Evolutionary conservation across 305 asterid species (phyloP), one percentile per base, ranked within the genome.

Genomic region (Fraxinus baroniana): DNA sequence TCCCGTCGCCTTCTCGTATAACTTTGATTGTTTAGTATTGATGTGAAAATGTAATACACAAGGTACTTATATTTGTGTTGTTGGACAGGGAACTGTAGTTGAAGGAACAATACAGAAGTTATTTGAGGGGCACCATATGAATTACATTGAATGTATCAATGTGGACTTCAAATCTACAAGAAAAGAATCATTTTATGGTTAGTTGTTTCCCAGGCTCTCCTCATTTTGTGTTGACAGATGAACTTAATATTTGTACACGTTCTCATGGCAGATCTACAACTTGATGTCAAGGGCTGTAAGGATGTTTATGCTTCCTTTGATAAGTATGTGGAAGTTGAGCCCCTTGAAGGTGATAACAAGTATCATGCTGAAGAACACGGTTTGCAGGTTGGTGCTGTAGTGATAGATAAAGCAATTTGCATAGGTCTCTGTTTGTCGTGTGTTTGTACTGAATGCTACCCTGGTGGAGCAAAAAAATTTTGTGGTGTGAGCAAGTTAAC

Each of bases 241-340:
- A 80, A 60, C 83, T 85, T 55, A 81, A 26, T 80, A 32, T 66
- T 60, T 74, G 62, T 74, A 57, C 83, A 41, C 83, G 68, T 79
- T 72, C 68, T 72, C 86, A 74, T 85, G 86, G 86, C 92, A 95
- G 99, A 95, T 84, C 95, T 95, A 87, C 99, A 95, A 83, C 98
- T 95, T 78, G 99, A 95, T 89, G 98, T 95, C 70, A 95, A 95
- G 87, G 99, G 98, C 82, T 95, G 98, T 72, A 91, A 87, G 78
- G 99, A 95, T 88, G 97, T 95, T 77, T 95, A 95, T 89, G 97
- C 95, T 82, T 95, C 98, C 71, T 95, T 95, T 89, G 99, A 95
- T 86, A 94, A 95, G 87, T 95, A 94, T 84, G 99, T 95, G 81
- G 98, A 95, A 90, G 97, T 94, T 85, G 98, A 95, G 87, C 95